Percentiles rank a stretch among this genome's conserved stretches.
Conservation (phyloP, 2,329 filamentous ascomycete species). For the Monilinia laxa region DNA sequence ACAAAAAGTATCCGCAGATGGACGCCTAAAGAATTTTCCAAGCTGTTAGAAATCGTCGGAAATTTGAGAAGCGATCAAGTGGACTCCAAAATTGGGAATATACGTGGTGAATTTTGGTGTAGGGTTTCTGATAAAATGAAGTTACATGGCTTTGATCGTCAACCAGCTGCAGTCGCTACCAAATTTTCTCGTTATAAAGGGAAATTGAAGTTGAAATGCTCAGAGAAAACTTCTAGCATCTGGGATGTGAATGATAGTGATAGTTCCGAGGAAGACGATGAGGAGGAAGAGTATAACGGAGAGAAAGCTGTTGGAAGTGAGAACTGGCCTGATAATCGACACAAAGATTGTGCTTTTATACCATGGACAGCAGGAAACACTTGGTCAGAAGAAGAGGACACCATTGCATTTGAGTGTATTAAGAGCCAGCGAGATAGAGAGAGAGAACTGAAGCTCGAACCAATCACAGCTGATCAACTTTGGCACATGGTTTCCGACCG, state of each 20-base stretch:
- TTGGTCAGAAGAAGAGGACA: conserved; percentile 9
- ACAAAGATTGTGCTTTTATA: not conserved
- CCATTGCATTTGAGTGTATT: conserved; percentile 12
- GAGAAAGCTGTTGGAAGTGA: not conserved
- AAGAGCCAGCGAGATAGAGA: conserved; percentile 13
- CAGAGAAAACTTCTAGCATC: not conserved
- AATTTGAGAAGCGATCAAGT: not conserved
- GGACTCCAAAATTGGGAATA: too few relatives aligned
- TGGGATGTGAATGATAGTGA: not conserved
- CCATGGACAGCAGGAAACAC: conserved; percentile 7
- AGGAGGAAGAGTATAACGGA: not conserved
- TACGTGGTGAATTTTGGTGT: not conserved
- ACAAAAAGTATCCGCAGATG: not conserved
- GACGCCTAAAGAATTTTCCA: not conserved
- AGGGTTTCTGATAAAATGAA: not conserved
- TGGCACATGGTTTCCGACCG: conserved; percentile 1
- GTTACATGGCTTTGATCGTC: not conserved
- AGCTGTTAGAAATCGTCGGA: not conserved
- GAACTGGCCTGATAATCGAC: too few relatives aligned
- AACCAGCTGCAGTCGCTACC: not conserved
- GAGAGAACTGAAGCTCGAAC: not conserved
- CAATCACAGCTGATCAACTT: not conserved
- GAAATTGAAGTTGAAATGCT: rapidly evolving
- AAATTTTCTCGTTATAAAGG: not conserved
- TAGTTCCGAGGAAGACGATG: not conserved